Percentiles rank a stretch among this genome's conserved stretches.
Conservation (phyloP, 2,329 filamentous ascomycete genomes). For the Neonectria sp. region DNA sequence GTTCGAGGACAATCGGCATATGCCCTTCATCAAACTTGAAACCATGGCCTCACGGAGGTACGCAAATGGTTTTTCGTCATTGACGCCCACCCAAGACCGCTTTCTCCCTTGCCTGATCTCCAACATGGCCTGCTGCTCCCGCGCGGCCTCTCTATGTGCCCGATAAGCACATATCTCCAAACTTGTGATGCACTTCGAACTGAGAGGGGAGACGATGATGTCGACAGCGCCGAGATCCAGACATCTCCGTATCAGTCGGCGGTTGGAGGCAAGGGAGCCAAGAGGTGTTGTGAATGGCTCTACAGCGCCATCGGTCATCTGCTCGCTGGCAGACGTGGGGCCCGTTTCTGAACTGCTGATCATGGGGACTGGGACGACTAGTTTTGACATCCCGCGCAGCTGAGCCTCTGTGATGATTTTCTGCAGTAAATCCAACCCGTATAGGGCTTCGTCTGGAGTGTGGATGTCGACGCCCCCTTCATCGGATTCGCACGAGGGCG, state of each 20-base stretch:
- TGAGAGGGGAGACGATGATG: conserved; percentile 85
- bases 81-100: conserved; percentile 91
- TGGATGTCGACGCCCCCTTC: conserved; percentile 57
- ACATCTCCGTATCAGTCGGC: conserved; percentile 75
- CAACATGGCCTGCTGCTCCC: conserved; percentile 80
- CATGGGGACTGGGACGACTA: conserved; percentile 70
- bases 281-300: conserved; percentile 52
- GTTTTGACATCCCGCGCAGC: conserved; percentile 68
- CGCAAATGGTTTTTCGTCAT: conserved; percentile 88
- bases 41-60: conserved; percentile 96
- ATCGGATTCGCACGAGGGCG: conserved; percentile 58
- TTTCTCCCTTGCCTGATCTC: conserved; percentile 84
- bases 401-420: conserved; percentile 72
- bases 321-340: conserved; percentile 45
- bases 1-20: conserved; percentile 79
- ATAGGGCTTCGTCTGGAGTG: conserved; percentile 64
- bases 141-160: conserved; percentile 81
- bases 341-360: conserved; percentile 59
- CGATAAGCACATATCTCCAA: conserved; percentile 89
- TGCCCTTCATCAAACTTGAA: conserved; percentile 88
- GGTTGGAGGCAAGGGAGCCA: conserved; percentile 50
- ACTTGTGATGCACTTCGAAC: conserved; percentile 79
- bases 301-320: conserved; percentile 56
- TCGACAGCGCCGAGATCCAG: conserved; percentile 90
- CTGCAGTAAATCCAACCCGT: conserved; percentile 69